Conservation (phyloP, 805 yeast species). For the Saturnispora quitensis region DNA sequence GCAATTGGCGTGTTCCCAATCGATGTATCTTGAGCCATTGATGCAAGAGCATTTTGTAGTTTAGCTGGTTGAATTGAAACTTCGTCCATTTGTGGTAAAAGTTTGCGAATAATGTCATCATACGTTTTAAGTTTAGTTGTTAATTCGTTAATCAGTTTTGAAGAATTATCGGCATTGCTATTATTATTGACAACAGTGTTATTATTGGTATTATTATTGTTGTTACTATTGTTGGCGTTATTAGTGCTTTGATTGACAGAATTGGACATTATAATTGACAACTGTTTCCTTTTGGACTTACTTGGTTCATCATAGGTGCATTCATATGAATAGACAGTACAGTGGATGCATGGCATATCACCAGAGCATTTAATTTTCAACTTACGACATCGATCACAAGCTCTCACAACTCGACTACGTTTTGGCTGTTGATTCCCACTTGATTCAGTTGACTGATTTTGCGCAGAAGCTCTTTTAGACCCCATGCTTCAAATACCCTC, state of each 20-base stretch:
- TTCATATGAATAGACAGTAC: constrained; percentile 78
- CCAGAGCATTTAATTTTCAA: constrained; percentile 48
- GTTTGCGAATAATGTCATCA: constrained; percentile 26
- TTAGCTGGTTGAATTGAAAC: constrained; percentile 28
- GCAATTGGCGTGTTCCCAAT: constrained; percentile 15
- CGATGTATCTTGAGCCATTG: constrained; percentile 18
- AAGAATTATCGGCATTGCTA: constrained; percentile 8
- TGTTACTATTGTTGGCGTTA: constrained; percentile 21
- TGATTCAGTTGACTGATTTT: background rate
- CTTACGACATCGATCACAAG: constrained; percentile 44
- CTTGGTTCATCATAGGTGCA: constrained; percentile 78
- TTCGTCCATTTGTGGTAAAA: constrained; percentile 27
- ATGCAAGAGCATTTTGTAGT: constrained; percentile 21
- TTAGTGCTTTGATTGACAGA: constrained; percentile 38
- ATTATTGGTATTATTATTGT: background rate
- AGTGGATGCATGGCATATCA: constrained; percentile 41
- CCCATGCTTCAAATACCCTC: background rate
- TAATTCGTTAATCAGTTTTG: constrained; percentile 24
- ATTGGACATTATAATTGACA: background rate
- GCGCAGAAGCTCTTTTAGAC: background rate
- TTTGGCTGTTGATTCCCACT: constrained; percentile 17
- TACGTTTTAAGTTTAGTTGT: constrained; percentile 24
- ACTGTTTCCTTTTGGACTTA: constrained; percentile 28
- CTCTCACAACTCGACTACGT: constrained; percentile 35
- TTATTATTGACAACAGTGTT: background rate